Evolutionary conservation across 106 monocot species (phyloP).

Genomic region (Allium fistulosum): DNA sequence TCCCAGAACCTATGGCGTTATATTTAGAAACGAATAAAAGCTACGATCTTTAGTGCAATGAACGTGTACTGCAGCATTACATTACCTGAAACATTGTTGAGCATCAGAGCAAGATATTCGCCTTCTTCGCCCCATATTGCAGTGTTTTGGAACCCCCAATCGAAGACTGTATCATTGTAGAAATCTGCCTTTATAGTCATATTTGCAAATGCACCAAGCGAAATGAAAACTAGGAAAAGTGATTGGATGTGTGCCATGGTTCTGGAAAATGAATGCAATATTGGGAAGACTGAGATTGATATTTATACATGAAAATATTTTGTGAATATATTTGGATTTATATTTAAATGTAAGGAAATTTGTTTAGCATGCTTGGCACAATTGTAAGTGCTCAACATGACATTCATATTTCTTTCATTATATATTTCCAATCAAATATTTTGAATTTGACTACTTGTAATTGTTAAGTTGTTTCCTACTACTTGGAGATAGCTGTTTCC

Average conservation of each 20-base stretch:
- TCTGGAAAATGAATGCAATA: not conserved
- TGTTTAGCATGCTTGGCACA: slow-evolving; percentile 2
- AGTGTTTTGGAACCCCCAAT: slow-evolving; percentile 39
- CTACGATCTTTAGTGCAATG: not conserved
- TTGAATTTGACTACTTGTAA: not conserved
- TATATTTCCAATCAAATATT: not conserved
- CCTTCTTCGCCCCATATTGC: slow-evolving; percentile 26
- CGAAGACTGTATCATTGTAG: slow-evolving; percentile 17
- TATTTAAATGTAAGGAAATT: no score
- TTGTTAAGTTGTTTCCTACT: not conserved
- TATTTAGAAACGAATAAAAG: not conserved
- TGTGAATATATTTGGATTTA: not conserved
- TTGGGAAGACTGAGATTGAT: not conserved
- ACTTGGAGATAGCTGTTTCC: not conserved
- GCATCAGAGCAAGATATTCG: slow-evolving; percentile 25
- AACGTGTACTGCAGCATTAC: not conserved
- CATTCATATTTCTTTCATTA: not conserved
- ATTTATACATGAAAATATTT: not conserved
- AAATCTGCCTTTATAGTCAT: slow-evolving; percentile 18
- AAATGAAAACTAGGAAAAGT: slow-evolving; percentile 9
- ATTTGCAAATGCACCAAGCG: slow-evolving; percentile 1
- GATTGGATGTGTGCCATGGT: slow-evolving; percentile 9
- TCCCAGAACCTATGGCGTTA: slow-evolving; percentile 9
- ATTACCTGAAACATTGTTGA: slow-evolving; percentile 31
- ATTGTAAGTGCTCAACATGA: slow-evolving; percentile 3